Percentiles rank a stretch among this genome's conserved stretches.
Evolutionary conservation across 345 rosid species (phyloP).

Genomic region (Pseudoturritis turrita): DNA sequence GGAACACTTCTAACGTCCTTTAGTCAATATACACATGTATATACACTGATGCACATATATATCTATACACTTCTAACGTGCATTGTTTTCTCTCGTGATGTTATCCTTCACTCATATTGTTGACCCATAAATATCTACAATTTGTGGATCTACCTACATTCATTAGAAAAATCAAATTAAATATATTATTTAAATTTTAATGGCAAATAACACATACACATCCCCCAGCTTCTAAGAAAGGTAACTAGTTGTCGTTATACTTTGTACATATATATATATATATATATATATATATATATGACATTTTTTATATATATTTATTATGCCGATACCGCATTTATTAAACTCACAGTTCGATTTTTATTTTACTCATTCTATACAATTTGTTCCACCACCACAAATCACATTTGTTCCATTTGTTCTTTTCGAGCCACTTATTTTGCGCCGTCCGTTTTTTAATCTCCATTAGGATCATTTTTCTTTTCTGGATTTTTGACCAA

Average conservation of each 20-base stretch:
- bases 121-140: constrained; percentile 22
- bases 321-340: no score
- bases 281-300: background rate
- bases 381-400: no score
- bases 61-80: no score
- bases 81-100: no score
- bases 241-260: background rate
- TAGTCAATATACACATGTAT: no score
- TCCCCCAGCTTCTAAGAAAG: background rate
- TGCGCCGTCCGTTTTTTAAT: background rate
- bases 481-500: no score
- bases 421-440: no score
- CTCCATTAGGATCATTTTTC: background rate
- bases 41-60: no score
- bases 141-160: constrained; percentile 11
- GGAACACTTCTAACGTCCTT: no score
- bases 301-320: no score
- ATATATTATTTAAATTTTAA: background rate
- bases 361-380: background rate
- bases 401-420: no score
- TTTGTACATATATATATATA: background rate
- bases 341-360: background rate
- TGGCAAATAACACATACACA: background rate
- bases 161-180: background rate
- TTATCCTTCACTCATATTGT: no score